These are phyloP conservation scores for Batkoa obscura DNA, from an alignment of 371 early-diverging fungal species.

Conservation along the genomic window DNA sequence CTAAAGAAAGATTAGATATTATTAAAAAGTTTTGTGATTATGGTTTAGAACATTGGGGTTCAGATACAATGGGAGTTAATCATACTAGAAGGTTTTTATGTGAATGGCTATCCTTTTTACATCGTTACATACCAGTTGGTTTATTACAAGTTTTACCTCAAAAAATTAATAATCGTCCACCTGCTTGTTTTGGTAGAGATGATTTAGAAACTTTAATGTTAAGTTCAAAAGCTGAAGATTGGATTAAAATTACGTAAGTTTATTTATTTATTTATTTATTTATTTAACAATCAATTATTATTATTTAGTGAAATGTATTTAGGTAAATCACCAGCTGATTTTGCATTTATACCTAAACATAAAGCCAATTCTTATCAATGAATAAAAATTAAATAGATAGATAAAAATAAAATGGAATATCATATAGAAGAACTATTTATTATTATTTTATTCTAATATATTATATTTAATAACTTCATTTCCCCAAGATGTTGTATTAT, in stretches of 20 bases:
- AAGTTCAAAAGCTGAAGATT: slow-evolving; percentile 56
- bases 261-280: background rate
- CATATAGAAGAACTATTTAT: too few species aligned
- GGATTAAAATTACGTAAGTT: slow-evolving; percentile 59
- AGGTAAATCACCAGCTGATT: slow-evolving; percentile 70
- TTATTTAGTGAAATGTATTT: slow-evolving; percentile 41
- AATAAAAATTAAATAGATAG: too few species aligned
- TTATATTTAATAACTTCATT: too few species aligned
- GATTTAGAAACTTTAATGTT: slow-evolving; percentile 94
- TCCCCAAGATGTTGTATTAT: too few species aligned
- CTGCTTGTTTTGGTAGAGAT: slow-evolving; percentile 64
- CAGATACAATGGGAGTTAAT: slow-evolving; percentile 74
- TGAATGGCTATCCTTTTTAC: slow-evolving; percentile 82
- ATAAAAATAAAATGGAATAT: too few species aligned
- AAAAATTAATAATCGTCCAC: slow-evolving; percentile 78
- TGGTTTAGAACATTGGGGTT: slow-evolving; percentile 91
- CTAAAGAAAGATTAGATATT: slow-evolving; percentile 79
- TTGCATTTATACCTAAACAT: slow-evolving; percentile 83
- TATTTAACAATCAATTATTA: background rate
- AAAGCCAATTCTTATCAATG: too few species aligned
- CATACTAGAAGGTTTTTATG: slow-evolving; percentile 67
- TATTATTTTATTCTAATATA: too few species aligned
- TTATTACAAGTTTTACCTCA: slow-evolving; percentile 78
- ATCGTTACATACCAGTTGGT: slow-evolving; percentile 70
- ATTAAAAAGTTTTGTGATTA: slow-evolving; percentile 57